These are phyloP conservation scores for Fusarium pseudocircinatum DNA, from an alignment of 2,329 filamentous ascomycete genomes.

Conservation along the genomic window DNA sequence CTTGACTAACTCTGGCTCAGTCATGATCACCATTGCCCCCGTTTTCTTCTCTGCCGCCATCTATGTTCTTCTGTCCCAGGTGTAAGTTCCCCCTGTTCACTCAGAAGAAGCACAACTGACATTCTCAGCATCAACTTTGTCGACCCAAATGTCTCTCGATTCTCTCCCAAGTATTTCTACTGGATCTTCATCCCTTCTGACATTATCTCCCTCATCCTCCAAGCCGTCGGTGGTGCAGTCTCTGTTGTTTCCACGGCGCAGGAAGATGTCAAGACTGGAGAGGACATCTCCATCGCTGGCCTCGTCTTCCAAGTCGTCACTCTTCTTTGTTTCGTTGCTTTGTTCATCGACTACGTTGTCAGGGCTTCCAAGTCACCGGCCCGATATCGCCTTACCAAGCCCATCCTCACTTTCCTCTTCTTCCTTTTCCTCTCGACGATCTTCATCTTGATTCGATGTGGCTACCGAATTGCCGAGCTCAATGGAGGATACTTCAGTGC, in stretches of 20 bases:
- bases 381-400: slow-evolving; percentile 44
- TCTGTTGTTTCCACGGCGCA: slow-evolving; percentile 50
- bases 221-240: slow-evolving; percentile 61
- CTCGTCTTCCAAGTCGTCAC: slow-evolving; percentile 62
- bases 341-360: slow-evolving; percentile 55
- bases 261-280: slow-evolving; percentile 48
- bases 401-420: slow-evolving; percentile 59
- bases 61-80: slow-evolving; percentile 43
- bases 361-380: slow-evolving; percentile 41
- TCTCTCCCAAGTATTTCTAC: slow-evolving; percentile 36
- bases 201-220: slow-evolving; percentile 60
- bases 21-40: slow-evolving; percentile 47
- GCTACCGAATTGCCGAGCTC: slow-evolving; percentile 68
- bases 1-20: slow-evolving; percentile 28
- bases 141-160: slow-evolving; percentile 37
- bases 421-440: slow-evolving; percentile 62
- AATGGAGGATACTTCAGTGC: slow-evolving; percentile 60
- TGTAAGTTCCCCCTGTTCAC: slow-evolving; percentile 27
- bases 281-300: slow-evolving; percentile 61
- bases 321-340: slow-evolving; percentile 55
- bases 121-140: slow-evolving; percentile 33
- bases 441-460: slow-evolving; percentile 65
- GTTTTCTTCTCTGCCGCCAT: slow-evolving; percentile 45
- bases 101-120: not conserved
- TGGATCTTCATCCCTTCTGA: slow-evolving; percentile 55